These are phyloP conservation scores for Cardamine resedifolia DNA, from an alignment of 345 rosid species.

Conservation along the genomic window DNA sequence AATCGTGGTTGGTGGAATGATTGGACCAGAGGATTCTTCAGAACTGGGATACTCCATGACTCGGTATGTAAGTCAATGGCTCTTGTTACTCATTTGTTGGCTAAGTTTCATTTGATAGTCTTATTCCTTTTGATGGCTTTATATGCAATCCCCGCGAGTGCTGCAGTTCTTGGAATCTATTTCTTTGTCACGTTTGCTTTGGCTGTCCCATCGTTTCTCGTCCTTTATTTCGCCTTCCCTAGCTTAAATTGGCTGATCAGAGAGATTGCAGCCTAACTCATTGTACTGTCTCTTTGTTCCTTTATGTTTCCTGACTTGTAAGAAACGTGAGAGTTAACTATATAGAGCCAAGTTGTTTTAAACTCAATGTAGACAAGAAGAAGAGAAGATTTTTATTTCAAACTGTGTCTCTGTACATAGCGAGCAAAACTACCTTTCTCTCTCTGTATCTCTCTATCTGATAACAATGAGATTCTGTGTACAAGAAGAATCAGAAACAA, in stretches of 20 bases:
- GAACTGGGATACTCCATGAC: conserved; percentile 42
- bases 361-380: conserved; percentile 9
- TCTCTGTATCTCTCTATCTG: background rate
- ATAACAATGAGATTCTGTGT: conserved; percentile 33
- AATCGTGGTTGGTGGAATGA: conserved; percentile 25
- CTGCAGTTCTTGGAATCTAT: conserved; percentile 56
- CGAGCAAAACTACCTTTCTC: conserved; percentile 23
- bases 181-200: conserved; percentile 58
- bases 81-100: conserved; percentile 49
- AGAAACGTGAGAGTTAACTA: conserved; percentile 5
- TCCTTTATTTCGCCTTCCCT: conserved; percentile 58
- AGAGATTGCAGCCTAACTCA: conserved; percentile 51
- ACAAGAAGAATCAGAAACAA: conserved; percentile 41
- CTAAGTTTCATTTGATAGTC: conserved; percentile 62
- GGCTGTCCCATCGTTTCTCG: conserved; percentile 64
- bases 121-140: conserved; percentile 52
- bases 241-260: conserved; percentile 70
- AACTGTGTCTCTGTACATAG: conserved; percentile 25
- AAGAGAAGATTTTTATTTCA: conserved; percentile 22
- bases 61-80: conserved; percentile 56
- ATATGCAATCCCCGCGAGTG: conserved; percentile 69
- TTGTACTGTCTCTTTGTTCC: conserved; percentile 17
- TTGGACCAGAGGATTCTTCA: conserved; percentile 29
- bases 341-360: conserved; percentile 2
- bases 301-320: conserved; percentile 21